Conservation (phyloP, 345 rosid genomes). For the Ceriops tagal region DNA sequence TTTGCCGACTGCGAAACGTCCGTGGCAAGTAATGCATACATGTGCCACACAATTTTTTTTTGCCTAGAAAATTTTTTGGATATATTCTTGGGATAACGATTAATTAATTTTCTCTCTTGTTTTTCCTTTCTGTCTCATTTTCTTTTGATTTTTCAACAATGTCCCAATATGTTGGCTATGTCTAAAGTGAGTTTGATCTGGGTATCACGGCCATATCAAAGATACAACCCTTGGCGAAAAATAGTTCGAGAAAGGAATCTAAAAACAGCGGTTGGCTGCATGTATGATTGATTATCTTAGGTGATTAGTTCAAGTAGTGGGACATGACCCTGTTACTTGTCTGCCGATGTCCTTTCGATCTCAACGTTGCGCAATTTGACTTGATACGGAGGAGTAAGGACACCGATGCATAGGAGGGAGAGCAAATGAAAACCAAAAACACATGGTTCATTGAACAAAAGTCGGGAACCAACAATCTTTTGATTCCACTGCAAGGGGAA, state of each 20-base stretch:
- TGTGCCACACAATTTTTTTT: background rate
- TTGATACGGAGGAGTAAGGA: no score
- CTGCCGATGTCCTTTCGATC: no score
- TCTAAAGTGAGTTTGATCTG: background rate
- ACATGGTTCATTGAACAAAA: background rate
- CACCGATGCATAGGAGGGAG: background rate
- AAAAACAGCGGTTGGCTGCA: background rate
- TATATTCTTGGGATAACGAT: background rate
- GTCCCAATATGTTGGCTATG: background rate
- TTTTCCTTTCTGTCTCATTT: no score
- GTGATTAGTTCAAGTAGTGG: background rate
- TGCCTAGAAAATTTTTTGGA: background rate
- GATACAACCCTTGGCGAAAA: background rate
- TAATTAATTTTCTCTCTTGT: background rate
- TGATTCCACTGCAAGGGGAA: background rate
- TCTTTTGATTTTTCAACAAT: background rate
- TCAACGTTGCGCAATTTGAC: no score
- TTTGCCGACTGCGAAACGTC: background rate
- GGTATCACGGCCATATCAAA: background rate
- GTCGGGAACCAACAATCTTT: background rate
- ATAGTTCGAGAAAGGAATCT: background rate
- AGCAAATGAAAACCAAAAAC: background rate
- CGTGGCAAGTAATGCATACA: background rate
- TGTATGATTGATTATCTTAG: background rate
- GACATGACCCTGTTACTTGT: background rate